Conservation (phyloP, 2,329 filamentous ascomycete genomes). For the Venturia pyrina region DNA sequence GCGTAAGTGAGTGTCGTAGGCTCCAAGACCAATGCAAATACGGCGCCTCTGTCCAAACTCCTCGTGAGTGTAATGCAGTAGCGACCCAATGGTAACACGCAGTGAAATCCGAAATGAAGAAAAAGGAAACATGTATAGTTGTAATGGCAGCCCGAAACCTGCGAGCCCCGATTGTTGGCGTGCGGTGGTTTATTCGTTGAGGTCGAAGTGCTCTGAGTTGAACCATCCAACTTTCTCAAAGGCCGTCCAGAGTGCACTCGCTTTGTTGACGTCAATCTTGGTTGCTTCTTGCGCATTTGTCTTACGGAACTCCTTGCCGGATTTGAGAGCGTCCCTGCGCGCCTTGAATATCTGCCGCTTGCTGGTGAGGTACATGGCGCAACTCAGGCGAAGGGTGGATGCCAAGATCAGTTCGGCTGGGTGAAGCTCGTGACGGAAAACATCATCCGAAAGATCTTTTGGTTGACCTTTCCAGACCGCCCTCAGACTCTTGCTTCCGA, state of each 20-base stretch:
- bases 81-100: not conserved
- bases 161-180: not conserved
- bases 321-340: slow-evolving; percentile 55
- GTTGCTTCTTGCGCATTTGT: slow-evolving; percentile 94
- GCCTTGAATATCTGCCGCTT: slow-evolving; percentile 85
- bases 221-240: slow-evolving; percentile 86
- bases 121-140: not conserved
- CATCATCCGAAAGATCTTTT: slow-evolving; percentile 65
- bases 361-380: slow-evolving; percentile 80
- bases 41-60: not conserved
- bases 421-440: slow-evolving; percentile 61
- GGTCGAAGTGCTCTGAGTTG: slow-evolving; percentile 39
- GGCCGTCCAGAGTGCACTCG: slow-evolving; percentile 81
- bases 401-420: slow-evolving; percentile 69
- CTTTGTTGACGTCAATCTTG: slow-evolving; percentile 97
- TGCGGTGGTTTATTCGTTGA: slow-evolving; percentile 13
- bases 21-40: not conserved
- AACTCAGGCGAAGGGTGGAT: slow-evolving; percentile 69
- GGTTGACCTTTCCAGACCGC: slow-evolving; percentile 76
- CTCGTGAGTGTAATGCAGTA: not conserved
- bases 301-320: slow-evolving; percentile 81
- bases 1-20: not conserved
- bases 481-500: slow-evolving; percentile 61
- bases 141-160: not conserved
- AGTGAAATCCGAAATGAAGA: not conserved